Evolutionary conservation across 176 grass and related monocot genomes (phyloP), one percentile per base, ranked within the genome.

Genomic region (Eleusine coracana): DNA sequence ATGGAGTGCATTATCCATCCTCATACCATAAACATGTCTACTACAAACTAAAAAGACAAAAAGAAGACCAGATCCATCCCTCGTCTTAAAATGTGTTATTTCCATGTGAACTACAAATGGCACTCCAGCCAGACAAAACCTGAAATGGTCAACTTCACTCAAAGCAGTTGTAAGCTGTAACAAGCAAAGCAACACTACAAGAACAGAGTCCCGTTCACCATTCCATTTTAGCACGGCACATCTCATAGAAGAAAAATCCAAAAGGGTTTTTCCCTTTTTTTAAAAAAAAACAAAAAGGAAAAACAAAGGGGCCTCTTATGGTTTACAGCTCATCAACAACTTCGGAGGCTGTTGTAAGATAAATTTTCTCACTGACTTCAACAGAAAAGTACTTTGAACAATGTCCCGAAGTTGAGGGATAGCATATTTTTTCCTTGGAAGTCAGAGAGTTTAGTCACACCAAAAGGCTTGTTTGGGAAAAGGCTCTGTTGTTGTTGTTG

Each of bases 321-420:
- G 7, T 61, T 60, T 46, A 21, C 61, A 14, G 51, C 34, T n/a
- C 75, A 80, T 72, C 11, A 74, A 42, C 71, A 45, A 14, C 65
- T 52, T 36, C 51, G 15, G 67, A 86, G 48, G 62, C 25, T 60
- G 64, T 2, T 71, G 18, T 20, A 49, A 60, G 13, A 60, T 17
- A 55, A 80, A 80, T 36, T 36, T 59, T 0, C 1, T 80, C 49
- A 38, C 18, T 55, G 16, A 10, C 46, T 34, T 52, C 16, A 29
- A 54, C 13, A 73, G 29, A 14, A 73, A 4, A 52, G 49, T 50
- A 34, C 5, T 36, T 34, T 73, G 14, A 20, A 34, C 18, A 6
- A 73, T 73, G 71, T 50, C 27, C 28, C 46, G 36, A 20, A 73
- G 27, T 54, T 37, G 7, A 74, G 48, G 48, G 5, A 36, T 4